These are phyloP conservation scores for Byssoonygena ceratinophila DNA, from an alignment of 2,329 filamentous ascomycete genomes.

Conservation along the genomic window DNA sequence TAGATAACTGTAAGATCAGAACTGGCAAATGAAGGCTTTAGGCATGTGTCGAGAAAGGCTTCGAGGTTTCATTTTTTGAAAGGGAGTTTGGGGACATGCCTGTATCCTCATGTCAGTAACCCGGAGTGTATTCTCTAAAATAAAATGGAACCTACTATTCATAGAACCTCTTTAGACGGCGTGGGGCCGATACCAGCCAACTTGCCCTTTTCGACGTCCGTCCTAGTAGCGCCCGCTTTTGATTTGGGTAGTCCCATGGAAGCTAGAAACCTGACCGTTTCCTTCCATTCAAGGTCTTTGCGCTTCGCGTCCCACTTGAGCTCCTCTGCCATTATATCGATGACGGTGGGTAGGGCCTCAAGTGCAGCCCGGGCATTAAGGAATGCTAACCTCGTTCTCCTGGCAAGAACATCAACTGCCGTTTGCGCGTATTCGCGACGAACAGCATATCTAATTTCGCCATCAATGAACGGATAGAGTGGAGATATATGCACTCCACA, in stretches of 20 bases:
- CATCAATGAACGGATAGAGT: conserved; percentile 83
- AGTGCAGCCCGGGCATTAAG: conserved; percentile 83
- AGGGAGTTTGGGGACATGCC: not conserved
- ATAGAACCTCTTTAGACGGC: not conserved
- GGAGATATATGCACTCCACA: conserved; percentile 67
- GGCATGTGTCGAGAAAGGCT: too few species aligned
- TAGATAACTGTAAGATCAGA: not conserved
- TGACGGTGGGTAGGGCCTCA: conserved; percentile 71
- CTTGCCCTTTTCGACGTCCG: conserved; percentile 44
- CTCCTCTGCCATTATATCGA: conserved; percentile 79
- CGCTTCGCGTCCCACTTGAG: conserved; percentile 56
- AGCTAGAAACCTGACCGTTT: conserved; percentile 49
- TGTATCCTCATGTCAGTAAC: not conserved
- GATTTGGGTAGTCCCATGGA: conserved; percentile 51
- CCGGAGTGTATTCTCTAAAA: not conserved
- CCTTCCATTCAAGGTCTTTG: conserved; percentile 69
- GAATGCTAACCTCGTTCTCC: conserved; percentile 76
- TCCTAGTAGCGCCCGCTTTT: conserved; percentile 45
- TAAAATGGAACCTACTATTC: not conserved
- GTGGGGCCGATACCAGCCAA: not conserved
- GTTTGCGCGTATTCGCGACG: conserved; percentile 86
- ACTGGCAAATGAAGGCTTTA: too few species aligned
- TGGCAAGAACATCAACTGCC: conserved; percentile 75
- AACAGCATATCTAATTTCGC: conserved; percentile 80
- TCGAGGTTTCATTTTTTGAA: not conserved